Conservation (phyloP, 2,329 filamentous ascomycete genomes). For the Penicillium sp. region DNA sequence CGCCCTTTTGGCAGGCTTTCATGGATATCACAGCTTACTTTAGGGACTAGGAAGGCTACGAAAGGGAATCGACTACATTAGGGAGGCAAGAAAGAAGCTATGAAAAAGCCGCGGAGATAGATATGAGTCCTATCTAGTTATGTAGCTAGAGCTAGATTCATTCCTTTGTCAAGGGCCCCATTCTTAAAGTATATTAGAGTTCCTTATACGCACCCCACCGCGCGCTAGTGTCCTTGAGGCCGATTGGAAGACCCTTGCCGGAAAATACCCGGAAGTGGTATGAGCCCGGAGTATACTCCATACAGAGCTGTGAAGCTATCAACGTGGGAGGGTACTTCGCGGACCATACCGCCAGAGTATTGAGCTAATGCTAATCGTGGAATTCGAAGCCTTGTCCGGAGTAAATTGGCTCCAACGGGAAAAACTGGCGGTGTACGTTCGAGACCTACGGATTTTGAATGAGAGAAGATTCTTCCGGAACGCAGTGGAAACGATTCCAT, state of each 20-base stretch:
- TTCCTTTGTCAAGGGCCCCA: not conserved
- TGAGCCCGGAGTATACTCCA: not conserved
- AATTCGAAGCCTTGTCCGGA: not conserved
- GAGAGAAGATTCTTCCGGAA: not conserved
- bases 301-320: not conserved
- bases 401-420: not conserved
- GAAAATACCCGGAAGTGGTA: not conserved
- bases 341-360: not conserved
- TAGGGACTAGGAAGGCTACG: not conserved
- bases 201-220: not conserved
- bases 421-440: not conserved
- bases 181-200: not conserved
- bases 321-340: not conserved
- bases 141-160: not conserved
- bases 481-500: not conserved
- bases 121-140: not conserved
- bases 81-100: not conserved
- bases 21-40: not conserved
- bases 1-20: not conserved
- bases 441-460: not conserved
- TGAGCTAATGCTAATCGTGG: not conserved
- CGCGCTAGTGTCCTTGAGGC: not conserved
- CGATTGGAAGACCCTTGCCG: not conserved
- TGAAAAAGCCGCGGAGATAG: not conserved
- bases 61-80: not conserved